Percentiles rank a stretch among this genome's conserved stretches.
These are phyloP conservation scores for Tolypocladium capitatum DNA, from an alignment of 2,329 filamentous ascomycete genomes.

Conservation along the genomic window DNA sequence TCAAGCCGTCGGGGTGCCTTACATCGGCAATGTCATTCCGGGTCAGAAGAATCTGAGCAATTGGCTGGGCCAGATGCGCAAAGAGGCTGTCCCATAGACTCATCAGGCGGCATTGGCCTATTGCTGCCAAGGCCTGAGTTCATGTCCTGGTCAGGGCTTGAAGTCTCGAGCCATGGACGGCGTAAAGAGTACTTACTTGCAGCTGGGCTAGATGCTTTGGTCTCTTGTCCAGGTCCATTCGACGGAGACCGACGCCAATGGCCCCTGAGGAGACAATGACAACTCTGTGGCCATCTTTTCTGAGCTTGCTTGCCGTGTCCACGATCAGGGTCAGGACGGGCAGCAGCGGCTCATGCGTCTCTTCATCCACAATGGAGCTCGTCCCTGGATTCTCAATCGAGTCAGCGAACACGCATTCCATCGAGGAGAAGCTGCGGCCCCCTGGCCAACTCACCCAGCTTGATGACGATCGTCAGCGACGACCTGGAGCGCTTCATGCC, in stretches of 20 bases:
- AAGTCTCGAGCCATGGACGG: background rate
- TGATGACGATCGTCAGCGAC: slow-evolving; percentile 55
- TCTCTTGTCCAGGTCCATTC: slow-evolving; percentile 77
- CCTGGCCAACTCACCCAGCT: slow-evolving; percentile 51
- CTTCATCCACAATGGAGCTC: slow-evolving; percentile 96
- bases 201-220: slow-evolving; percentile 84
- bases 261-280: slow-evolving; percentile 95
- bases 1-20: slow-evolving; percentile 17
- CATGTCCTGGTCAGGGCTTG: background rate
- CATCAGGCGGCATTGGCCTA: slow-evolving; percentile 91
- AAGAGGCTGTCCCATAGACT: slow-evolving; percentile 93
- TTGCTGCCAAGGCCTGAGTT: slow-evolving; percentile 69
- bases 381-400: slow-evolving; percentile 52
- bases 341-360: slow-evolving; percentile 82
- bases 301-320: slow-evolving; percentile 77
- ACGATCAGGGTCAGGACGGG: slow-evolving; percentile 87
- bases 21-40: slow-evolving; percentile 93
- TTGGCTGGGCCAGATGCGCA: slow-evolving; percentile 71
- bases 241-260: slow-evolving; percentile 81
- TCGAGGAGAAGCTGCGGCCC: background rate
- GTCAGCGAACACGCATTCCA: background rate
- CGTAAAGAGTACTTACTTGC: slow-evolving; percentile 40
- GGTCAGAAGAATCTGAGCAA: slow-evolving; percentile 89
- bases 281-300: slow-evolving; percentile 83
- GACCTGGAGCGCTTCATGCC: slow-evolving; percentile 50